Conservation (phyloP, 2,329 filamentous ascomycete genomes). For the Venturia aucupariae region DNA sequence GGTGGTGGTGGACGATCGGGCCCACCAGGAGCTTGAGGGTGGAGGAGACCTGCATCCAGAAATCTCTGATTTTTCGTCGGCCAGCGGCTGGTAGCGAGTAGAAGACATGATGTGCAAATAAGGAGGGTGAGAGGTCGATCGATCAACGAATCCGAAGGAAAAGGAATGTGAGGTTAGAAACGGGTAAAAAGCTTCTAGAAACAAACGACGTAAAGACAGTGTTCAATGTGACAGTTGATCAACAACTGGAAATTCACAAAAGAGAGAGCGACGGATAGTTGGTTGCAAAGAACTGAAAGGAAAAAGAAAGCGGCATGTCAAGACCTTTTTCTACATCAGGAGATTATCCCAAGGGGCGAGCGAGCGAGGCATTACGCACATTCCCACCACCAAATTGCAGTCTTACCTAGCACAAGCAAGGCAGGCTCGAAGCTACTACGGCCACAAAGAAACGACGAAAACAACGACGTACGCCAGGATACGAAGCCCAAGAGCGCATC, state of each 20-base stretch:
- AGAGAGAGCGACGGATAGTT: background rate
- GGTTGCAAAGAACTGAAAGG: no score
- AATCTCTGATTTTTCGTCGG: background rate
- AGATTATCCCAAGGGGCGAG: background rate
- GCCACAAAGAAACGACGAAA: background rate
- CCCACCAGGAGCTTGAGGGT: constrained; percentile 5
- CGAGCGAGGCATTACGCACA: background rate
- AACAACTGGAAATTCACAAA: background rate
- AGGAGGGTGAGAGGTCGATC: background rate
- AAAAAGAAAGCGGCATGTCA: background rate
- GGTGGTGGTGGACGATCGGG: background rate
- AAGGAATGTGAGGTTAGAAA: background rate
- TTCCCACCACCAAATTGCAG: background rate
- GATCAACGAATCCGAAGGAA: background rate
- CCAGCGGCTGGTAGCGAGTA: background rate
- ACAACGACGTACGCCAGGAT: background rate
- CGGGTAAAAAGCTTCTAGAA: background rate
- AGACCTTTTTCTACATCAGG: background rate
- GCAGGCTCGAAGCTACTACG: background rate
- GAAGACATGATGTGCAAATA: background rate
- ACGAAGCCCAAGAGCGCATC: background rate
- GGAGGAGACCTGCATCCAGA: background rate
- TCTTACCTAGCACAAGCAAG: background rate
- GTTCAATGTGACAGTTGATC: background rate
- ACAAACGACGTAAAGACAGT: background rate